Conservation (phyloP, 352 stramenopile genomes). For the Pythium phragmitis region DNA sequence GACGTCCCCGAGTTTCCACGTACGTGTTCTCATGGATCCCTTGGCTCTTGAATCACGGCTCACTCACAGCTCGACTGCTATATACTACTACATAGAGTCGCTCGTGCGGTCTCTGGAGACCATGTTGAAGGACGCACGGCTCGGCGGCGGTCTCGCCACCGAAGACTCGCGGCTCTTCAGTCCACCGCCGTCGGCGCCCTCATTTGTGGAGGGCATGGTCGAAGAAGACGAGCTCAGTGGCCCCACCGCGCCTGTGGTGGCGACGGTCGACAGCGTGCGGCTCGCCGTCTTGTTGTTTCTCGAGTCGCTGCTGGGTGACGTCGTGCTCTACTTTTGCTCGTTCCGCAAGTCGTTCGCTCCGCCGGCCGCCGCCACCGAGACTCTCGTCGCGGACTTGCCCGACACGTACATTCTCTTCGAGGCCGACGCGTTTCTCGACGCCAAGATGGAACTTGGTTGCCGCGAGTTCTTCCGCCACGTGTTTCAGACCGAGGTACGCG, state of each 20-base stretch:
- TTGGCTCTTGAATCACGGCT: neutral
- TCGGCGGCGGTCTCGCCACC: conserved; percentile 36
- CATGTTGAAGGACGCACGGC: conserved; percentile 38
- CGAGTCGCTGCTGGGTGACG: conserved; percentile 61
- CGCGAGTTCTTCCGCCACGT: conserved; percentile 79
- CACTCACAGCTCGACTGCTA: neutral
- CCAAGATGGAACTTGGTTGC: conserved; percentile 65
- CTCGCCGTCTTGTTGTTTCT: conserved; percentile 57
- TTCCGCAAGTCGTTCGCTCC: conserved; percentile 42
- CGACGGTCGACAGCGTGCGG: conserved; percentile 28
- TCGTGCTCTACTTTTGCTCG: conserved; percentile 60
- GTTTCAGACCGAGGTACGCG: conserved; percentile 64
- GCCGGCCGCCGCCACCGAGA: neutral
- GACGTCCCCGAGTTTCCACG: conserved; percentile 70
- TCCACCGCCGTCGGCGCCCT: conserved; percentile 19
- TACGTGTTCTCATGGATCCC: conserved; percentile 8
- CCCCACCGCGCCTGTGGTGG: neutral
- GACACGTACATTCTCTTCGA: conserved; percentile 59
- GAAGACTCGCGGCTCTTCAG: conserved; percentile 56
- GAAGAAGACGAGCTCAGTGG: neutral
- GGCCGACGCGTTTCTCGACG: conserved; percentile 57
- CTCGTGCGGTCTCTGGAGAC: conserved; percentile 55
- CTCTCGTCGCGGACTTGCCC: neutral
- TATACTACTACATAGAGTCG: conserved; percentile 34
- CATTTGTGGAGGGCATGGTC: conserved; percentile 37